Evolutionary conservation across 306 rosid genomes (phyloP), one percentile per base, ranked within the genome.

Genomic region (Vigna hirtella): DNA sequence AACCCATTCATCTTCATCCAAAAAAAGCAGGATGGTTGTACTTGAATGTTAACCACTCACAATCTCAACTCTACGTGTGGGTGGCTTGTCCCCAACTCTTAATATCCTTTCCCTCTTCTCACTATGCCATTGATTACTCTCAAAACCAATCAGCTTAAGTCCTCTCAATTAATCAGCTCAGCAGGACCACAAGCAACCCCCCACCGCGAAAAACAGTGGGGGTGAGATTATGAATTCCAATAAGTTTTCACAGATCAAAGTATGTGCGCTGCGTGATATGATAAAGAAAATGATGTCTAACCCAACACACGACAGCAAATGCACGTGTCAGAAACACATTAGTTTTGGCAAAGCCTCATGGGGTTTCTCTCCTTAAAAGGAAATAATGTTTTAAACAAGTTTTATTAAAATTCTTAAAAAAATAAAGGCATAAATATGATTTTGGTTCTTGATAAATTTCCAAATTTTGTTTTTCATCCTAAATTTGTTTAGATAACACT

Each of bases 161-260:
- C 28, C 28, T 26, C 28, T 26, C 3, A 26, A 26, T 26, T 2
- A 26, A 26, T 26, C 34, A 30, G 34, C 5, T 30, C 34, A 0
- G 34, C 34, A 30, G 34, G 34, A 30, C 38, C 38, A 36, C 10
- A 10, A 9, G 14, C 15, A 28, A 24, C 55, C 3, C 36, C 22
- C 49, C 34, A 2, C 9, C 2, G 15, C 15, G 3, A 20, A 20
- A 55, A 20, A 55, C 9, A 57, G 18, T 13, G 49, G 58, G 43
- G 30, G 11, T 78, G 62, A 28, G 30, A 70, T 5, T 52, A 78
- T 69, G 50, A 69, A 47, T 58, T 61, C 49, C 18, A 30, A 40
- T 62, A 69, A 57, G 82, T 49, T 72, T 36, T 6, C 66, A 63
- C 28, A 63, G 34, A 73, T 56, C 34, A 67, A 7, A 61, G 7